Evolutionary conservation across 2,329 filamentous ascomycete genomes (phyloP), one percentile per base, ranked within the genome.

Genomic region (Lojkania enalia): DNA sequence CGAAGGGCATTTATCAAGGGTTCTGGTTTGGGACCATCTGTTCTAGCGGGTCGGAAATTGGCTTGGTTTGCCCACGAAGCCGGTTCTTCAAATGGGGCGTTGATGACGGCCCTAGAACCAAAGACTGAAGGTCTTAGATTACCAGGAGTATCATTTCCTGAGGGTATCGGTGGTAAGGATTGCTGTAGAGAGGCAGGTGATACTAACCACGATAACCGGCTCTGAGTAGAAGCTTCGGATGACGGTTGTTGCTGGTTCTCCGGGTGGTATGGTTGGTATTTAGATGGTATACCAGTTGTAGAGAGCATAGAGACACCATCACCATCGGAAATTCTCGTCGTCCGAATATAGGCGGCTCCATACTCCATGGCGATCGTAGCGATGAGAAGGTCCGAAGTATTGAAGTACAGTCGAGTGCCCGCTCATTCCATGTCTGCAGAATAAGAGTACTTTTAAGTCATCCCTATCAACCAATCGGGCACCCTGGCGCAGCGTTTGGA

Each of bases 281-380:
- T 45, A 11, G 42, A 35, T 9, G 49, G 30, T 9, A 30, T 20
- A 9, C 25, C 23, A 23, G 29, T 29, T n/a, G 45, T 16, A 5
- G 49, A 48, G 29, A 52, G 39, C 31, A 49, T 46, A 9, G 45
- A 46, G 25, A 40, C 27, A n/a, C 20, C 29, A 35, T 49, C 49
- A 6, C 44, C 46, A 15, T 52, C 39, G 4, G 20, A 12, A 9
- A 38, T 39, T 19, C 14, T 39, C n/a, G 30, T 14, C 13, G 42
- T 13, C 18, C 42, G 33, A 16, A 49, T 18, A 23, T 47, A 46
- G 13, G 25, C 38, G 5, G 36, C 18, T 14, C 49, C 46, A 47
- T 49, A 52, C 19, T 49, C 49, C 46, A 49, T 49, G 38, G 25
- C 21, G 32, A 13, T 33, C 27, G 13, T 23, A 4, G 18, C 18